Evolutionary conservation across 306 rosid genomes (phyloP).

Genomic region (Vicia faba): DNA sequence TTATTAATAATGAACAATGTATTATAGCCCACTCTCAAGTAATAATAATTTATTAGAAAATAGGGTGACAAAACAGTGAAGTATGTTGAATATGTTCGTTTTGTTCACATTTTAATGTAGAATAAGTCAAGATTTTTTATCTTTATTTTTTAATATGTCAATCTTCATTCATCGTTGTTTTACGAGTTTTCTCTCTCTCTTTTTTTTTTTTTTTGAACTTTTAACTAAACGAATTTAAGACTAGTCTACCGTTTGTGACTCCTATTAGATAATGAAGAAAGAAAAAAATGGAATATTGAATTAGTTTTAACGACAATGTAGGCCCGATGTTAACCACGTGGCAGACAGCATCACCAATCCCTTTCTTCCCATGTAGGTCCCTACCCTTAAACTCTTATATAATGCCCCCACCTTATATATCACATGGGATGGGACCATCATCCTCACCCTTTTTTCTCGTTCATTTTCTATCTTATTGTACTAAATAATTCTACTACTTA

Average conservation of each 20-base stretch:
- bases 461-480: slow-evolving; percentile 8
- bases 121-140: no score
- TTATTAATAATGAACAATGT: slow-evolving; percentile 38
- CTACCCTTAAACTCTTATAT: slow-evolving; percentile 30
- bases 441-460: slow-evolving; percentile 35
- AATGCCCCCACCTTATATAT: slow-evolving; percentile 48
- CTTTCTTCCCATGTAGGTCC: slow-evolving; percentile 58
- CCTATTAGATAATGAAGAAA: no score
- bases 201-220: no score
- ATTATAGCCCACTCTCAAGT: slow-evolving; percentile 17
- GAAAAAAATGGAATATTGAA: slow-evolving; percentile 23
- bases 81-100: no score
- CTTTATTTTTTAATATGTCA: no score
- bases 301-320: slow-evolving; percentile 58
- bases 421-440: slow-evolving; percentile 65
- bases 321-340: slow-evolving; percentile 91
- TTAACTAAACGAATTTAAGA: no score
- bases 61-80: no score
- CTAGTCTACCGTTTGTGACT: no score
- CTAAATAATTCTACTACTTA: slow-evolving; percentile 5
- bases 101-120: no score
- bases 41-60: neutral
- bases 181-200: no score
- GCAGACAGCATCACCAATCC: slow-evolving; percentile 69
- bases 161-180: no score